Base-by-base conservation (phyloP, 805 yeast genomes). In the Wickerhamiella parazyma region DNA sequence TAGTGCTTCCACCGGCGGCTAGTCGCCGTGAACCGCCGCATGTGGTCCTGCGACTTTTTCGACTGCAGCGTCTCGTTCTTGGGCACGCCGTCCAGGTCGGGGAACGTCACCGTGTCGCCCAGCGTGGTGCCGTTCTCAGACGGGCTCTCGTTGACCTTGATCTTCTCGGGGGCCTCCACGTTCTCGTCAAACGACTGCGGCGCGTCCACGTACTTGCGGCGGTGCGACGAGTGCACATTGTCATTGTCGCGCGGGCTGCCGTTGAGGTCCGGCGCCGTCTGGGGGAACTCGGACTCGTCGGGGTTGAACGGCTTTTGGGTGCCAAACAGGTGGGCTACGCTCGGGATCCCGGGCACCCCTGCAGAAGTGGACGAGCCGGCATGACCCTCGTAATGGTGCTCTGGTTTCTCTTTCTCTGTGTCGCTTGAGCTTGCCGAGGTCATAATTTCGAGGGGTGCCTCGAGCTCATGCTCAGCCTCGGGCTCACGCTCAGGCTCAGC, bases 1-100 rank as follows among this genome's bases (percentile, higher is more conserved):
- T 52, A 53, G 36, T 55, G 56, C 28, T 48, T 50, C 55, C 55
- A 53, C 9, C 46, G 46, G 11, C 57, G 52, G 17, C 42, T 39
- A 6, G 50, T 44, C 4, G 47, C 22, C n/a, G 49, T 39, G 18
- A 37, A 14, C 1, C 33, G 33, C 22, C 43, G 38, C 31, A 16
- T n/a, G 31, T 28, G 31, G 7, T 28, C 31, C 16, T 28, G 14
- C 8, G 31, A 28, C 7, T n/a, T 28, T n/a, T 28, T 28, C 14
- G 31, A 10, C 31, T 28, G 31, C 4, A 28, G 16, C 12, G 31
- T 28, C 31, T 28, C 31, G 6, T 14, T 28, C 16, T 28, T 28
- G 14, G 16, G n/a, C n/a, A n/a, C 12, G 16, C 31, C 16, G 16
- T 33, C 21, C 3, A 33, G 3, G 21, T 19, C 35, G 10, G 38